Percentiles rank a stretch among this genome's conserved stretches.
phyloP scores from a whole-genome alignment of 352 stramenopile genomes.

The Phytophthora hibernalis region DNA sequence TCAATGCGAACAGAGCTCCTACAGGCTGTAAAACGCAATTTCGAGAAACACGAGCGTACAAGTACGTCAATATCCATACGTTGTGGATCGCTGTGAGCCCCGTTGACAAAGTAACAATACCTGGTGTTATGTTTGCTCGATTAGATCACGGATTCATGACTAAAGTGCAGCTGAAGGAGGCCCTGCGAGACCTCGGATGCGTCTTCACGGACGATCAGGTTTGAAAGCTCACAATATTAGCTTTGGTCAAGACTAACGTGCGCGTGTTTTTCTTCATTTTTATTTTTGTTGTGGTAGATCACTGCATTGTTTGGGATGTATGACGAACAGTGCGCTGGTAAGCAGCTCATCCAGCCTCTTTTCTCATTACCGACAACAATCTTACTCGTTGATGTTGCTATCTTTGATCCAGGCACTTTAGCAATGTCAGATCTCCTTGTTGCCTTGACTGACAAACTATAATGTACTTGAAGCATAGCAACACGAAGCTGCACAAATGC shows the following conservation, averaged over 20 bases:
- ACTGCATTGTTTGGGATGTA: conserved; percentile 59
- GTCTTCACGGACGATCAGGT: conserved; percentile 74
- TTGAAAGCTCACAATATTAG: neutral
- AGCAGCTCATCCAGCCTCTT: neutral
- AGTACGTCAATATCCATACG: conserved; percentile 33
- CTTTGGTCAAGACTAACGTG: neutral
- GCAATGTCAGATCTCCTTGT: conserved; percentile 48
- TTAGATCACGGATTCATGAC: conserved; percentile 41
- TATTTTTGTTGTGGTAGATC: conserved; percentile 31
- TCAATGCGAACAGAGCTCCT: conserved; percentile 56
- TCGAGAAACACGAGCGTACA: conserved; percentile 60
- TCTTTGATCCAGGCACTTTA: conserved; percentile 35
- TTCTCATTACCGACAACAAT: neutral
- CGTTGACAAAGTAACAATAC: too few relatives aligned
- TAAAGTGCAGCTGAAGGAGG: conserved; percentile 63
- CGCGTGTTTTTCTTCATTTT: too few relatives aligned
- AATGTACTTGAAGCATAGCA: neutral
- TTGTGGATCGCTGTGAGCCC: neutral
- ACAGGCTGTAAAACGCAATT: conserved; percentile 59
- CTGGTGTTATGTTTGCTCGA: neutral
- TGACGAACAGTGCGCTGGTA: conserved; percentile 51
- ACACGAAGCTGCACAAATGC: too few relatives aligned
- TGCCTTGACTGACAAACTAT: conserved; percentile 22
- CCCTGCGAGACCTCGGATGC: conserved; percentile 51
- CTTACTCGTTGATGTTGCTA: conserved; percentile 7